Evolutionary conservation across 306 rosid species (phyloP).

Genomic region (Fragaria nilgerrensis): DNA sequence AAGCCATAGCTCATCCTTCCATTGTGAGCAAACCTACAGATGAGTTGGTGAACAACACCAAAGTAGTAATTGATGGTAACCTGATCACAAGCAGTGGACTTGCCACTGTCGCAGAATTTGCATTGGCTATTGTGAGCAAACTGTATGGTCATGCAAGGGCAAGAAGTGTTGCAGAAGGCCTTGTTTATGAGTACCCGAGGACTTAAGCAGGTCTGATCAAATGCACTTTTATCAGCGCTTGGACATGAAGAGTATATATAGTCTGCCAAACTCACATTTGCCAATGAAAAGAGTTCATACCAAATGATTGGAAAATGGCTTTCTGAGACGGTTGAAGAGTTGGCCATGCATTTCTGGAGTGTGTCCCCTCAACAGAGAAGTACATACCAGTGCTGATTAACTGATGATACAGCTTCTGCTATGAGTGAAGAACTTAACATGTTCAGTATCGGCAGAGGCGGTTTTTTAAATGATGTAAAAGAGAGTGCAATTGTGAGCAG

Average conservation of each 20-base stretch:
- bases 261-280: conserved; percentile 1
- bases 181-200: conserved; percentile 70
- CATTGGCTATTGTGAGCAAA: conserved; percentile 77
- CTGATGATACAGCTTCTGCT: background rate
- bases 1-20: conserved; percentile 53
- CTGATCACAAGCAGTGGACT: conserved; percentile 82
- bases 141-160: conserved; percentile 83
- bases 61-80: conserved; percentile 85
- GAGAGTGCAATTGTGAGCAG: background rate
- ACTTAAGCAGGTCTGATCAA: conserved; percentile 33
- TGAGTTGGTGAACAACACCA: conserved; percentile 47
- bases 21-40: conserved; percentile 32
- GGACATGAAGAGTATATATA: conserved; percentile 7
- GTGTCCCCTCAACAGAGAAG: background rate
- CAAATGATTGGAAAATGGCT: background rate
- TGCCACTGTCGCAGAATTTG: conserved; percentile 60
- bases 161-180: conserved; percentile 94
- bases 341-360: background rate
- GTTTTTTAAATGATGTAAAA: too few species aligned
- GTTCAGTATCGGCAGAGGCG: background rate
- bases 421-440: background rate
- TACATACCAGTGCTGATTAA: background rate
- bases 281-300: background rate
- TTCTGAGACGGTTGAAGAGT: background rate
- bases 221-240: conserved; percentile 11